A percentile compares a stretch with the other conserved stretches of the same genome.
phyloP scores from a whole-genome alignment of 2,329 filamentous ascomycete genomes.

The Ophiostoma sp. region DNA sequence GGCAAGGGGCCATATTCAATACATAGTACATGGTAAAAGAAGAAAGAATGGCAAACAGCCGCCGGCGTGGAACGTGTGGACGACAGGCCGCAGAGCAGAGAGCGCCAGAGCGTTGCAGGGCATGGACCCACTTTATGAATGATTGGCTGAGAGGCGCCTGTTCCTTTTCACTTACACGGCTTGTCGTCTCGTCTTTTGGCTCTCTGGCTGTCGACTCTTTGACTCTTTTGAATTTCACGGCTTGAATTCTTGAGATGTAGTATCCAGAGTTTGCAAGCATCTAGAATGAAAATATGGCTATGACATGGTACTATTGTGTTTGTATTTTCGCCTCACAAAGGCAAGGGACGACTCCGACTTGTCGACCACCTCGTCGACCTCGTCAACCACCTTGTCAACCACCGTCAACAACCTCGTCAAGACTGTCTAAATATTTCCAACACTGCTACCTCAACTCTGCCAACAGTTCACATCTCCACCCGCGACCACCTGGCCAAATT shows the following conservation, averaged over 20 bases:
- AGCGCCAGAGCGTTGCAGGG: neutral
- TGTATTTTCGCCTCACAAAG: neutral
- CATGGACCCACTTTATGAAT: neutral
- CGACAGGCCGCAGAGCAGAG: neutral
- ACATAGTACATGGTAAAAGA: neutral
- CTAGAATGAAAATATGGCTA: neutral
- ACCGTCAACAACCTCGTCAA: neutral
- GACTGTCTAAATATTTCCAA: neutral
- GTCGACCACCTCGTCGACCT: neutral
- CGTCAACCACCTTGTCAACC: too few species aligned
- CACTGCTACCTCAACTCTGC: neutral
- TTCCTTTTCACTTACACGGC: conserved; percentile 13
- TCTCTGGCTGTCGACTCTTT: neutral
- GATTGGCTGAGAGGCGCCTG: conserved; percentile 17
- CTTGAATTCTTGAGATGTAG: neutral
- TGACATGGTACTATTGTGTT: too few species aligned
- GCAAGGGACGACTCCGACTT: neutral
- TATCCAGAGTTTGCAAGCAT: neutral
- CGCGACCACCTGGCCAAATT: neutral
- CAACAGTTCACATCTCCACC: neutral
- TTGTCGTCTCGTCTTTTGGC: neutral
- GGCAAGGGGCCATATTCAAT: neutral
- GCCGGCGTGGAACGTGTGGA: neutral
- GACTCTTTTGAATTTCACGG: neutral
- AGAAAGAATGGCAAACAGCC: neutral